Conservation (phyloP, 441 rosid species). For the Populus hybrid region DNA sequence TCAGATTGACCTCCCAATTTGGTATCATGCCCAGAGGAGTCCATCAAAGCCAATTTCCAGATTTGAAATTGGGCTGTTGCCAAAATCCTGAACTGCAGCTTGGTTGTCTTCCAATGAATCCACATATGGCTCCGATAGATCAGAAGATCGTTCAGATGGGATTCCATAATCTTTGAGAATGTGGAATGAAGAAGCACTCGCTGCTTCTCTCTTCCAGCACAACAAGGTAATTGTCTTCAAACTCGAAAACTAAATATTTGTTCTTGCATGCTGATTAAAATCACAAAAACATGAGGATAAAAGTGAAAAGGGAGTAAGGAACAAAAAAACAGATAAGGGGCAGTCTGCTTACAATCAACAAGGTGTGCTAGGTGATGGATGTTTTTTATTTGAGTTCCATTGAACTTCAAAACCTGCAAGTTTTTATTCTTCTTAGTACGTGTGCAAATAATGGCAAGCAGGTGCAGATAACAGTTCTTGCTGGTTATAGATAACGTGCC, state of each 20-base stretch:
- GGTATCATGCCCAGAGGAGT: constrained; percentile 64
- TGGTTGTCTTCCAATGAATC: constrained; percentile 45
- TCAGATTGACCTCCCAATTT: neutral
- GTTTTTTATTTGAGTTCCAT: constrained; percentile 67
- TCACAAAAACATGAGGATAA: constrained; percentile 4
- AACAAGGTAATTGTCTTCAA: constrained; percentile 77
- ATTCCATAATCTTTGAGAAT: constrained; percentile 83
- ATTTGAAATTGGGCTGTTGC: constrained; percentile 68
- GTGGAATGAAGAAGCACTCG: constrained; percentile 49
- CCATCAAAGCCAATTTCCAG: constrained; percentile 74
- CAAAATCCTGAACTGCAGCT: constrained; percentile 45
- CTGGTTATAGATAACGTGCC: constrained; percentile 29
- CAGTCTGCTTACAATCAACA: constrained; percentile 52
- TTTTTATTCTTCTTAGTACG: neutral
- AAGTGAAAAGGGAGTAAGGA: neutral
- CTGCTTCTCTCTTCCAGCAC: constrained; percentile 83
- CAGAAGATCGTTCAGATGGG: constrained; percentile 77
- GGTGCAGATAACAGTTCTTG: neutral
- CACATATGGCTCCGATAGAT: constrained; percentile 63
- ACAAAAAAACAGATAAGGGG: neutral
- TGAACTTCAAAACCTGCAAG: constrained; percentile 72
- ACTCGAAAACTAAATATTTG: constrained; percentile 73
- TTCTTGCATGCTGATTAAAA: constrained; percentile 57
- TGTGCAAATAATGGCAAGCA: neutral
- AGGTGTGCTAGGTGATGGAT: constrained; percentile 88